Evolutionary conservation across 1,284 basidiomycete species (phyloP), one percentile per base, ranked within the genome.

Genomic region (Ganoderma lingzhi): DNA sequence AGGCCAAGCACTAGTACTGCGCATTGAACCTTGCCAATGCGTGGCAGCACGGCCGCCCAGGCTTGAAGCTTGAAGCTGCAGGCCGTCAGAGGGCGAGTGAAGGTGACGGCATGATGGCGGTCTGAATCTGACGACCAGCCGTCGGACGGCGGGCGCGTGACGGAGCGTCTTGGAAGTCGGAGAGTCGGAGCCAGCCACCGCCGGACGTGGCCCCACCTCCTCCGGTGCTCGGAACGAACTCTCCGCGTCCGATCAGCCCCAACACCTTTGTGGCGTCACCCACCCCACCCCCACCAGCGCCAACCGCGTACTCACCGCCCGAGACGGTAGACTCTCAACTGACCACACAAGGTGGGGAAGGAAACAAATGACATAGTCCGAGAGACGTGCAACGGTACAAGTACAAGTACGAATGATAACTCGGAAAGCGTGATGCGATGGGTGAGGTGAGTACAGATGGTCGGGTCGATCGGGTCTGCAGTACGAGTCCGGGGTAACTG

Each of bases 361-460:
- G 6, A 30, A 32, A 55, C 28, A 17, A 55, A 32, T 55, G 12
- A 14, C 53, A 55, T 55, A 32, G 53, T 32, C 14, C 53, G 12
- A 32, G 53, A 32, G 23, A 23, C 23, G 53, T 55, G 53, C 53
- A 32, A 28, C 53, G 53, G 28, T 55, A 55, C 53, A 55, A 55
- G n/a, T 55, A 32, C 53, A 55, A 55, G 32, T 55, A 15, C 44
- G 6, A 45, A 17, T 45, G 44, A 8, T 6, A 37, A 1, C 37
- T 37, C 9, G 37, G 44, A 45, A 6, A 45, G 44, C 44, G 44
- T 17, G 44, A 45, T n/a, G 44, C 44, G 44, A 45, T 45, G 15
- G n/a, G n/a, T n/a, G n/a, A n/a, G 53, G 32, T 32, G 53, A 55
- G 30, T n/a, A 58, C 56, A 58, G 56, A 58, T 19, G 6, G 35